Evolutionary conservation across 2,329 filamentous ascomycete species (phyloP).

Genomic region (Metarhizium anisopliae): DNA sequence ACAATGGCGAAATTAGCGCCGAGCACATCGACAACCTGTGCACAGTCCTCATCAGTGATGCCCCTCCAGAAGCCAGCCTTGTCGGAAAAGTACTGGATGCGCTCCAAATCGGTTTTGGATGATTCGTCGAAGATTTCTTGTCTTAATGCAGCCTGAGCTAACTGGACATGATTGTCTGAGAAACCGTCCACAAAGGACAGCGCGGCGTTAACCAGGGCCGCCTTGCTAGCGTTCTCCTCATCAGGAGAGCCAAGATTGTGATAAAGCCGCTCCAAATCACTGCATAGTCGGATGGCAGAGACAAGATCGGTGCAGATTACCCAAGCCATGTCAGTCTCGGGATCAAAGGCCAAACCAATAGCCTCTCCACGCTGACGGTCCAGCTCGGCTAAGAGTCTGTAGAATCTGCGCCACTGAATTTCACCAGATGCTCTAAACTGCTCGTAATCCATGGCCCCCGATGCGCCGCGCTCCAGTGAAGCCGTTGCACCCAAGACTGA

Average conservation of each 20-base stretch:
- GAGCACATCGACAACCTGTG: slow-evolving; percentile 58
- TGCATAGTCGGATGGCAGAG: slow-evolving; percentile 72
- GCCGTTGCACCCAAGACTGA: slow-evolving; percentile 62
- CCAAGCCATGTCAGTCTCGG: slow-evolving; percentile 66
- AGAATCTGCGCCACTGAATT: slow-evolving; percentile 83
- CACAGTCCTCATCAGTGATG: slow-evolving; percentile 73
- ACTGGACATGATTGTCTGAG: slow-evolving; percentile 57
- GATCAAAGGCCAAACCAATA: slow-evolving; percentile 67
- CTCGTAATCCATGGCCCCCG: slow-evolving; percentile 64
- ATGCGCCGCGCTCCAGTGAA: slow-evolving; percentile 49
- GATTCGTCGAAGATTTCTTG: slow-evolving; percentile 68
- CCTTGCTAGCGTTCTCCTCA: slow-evolving; percentile 42
- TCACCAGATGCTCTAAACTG: slow-evolving; percentile 67
- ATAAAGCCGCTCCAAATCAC: slow-evolving; percentile 62
- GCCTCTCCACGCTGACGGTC: slow-evolving; percentile 81
- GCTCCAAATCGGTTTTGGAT: slow-evolving; percentile 59
- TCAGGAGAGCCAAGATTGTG: slow-evolving; percentile 54
- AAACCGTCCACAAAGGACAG: slow-evolving; percentile 62
- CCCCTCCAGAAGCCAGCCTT: slow-evolving; percentile 69
- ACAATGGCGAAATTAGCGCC: slow-evolving; percentile 56
- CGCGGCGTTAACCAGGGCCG: slow-evolving; percentile 60
- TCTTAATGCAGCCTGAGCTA: slow-evolving; percentile 58
- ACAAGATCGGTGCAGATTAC: slow-evolving; percentile 75
- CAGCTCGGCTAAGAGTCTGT: slow-evolving; percentile 73
- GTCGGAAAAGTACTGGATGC: slow-evolving; percentile 71